Evolutionary conservation across 495 filamentous ascomycete genomes (phyloP).

Genomic region (Podospora bellae-mahoneyi): DNA sequence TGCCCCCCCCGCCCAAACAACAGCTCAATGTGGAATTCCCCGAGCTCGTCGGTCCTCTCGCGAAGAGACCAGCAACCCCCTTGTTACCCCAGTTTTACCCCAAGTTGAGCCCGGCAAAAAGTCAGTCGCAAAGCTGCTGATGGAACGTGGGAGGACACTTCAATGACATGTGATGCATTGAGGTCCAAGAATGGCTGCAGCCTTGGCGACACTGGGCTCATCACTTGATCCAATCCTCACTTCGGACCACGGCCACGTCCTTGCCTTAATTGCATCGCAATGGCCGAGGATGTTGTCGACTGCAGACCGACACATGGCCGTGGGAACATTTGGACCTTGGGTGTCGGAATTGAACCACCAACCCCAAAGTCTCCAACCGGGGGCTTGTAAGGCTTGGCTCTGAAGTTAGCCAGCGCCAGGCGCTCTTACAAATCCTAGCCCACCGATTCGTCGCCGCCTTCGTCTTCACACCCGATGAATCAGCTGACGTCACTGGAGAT

Average conservation of each 20-base stretch:
- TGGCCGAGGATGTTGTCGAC: constrained; percentile 1
- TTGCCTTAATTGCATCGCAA: constrained; percentile 1
- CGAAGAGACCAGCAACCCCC: background rate
- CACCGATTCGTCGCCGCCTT: background rate
- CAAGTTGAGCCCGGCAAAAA: constrained; percentile 1
- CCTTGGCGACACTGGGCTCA: background rate
- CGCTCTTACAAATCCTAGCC: constrained; percentile 4
- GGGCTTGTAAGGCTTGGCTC: background rate
- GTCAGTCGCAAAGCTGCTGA: constrained; percentile 2
- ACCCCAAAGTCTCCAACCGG: background rate
- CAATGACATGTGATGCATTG: constrained; percentile 5
- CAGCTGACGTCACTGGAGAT: constrained; percentile 5
- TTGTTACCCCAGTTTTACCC: constrained; percentile 7
- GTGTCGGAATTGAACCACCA: background rate
- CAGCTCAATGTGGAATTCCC: background rate
- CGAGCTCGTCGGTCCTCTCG: background rate
- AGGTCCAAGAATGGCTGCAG: constrained; percentile 1
- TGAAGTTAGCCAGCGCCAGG: background rate
- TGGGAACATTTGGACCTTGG: background rate
- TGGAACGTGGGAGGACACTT: background rate
- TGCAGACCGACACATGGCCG: constrained; percentile 3
- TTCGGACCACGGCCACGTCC: background rate
- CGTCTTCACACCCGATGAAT: background rate
- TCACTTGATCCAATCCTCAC: constrained; percentile 3
- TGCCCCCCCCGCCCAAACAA: background rate